Base-by-base conservation (phyloP, 306 rosid species). In the Nissolia schottii region DNA sequence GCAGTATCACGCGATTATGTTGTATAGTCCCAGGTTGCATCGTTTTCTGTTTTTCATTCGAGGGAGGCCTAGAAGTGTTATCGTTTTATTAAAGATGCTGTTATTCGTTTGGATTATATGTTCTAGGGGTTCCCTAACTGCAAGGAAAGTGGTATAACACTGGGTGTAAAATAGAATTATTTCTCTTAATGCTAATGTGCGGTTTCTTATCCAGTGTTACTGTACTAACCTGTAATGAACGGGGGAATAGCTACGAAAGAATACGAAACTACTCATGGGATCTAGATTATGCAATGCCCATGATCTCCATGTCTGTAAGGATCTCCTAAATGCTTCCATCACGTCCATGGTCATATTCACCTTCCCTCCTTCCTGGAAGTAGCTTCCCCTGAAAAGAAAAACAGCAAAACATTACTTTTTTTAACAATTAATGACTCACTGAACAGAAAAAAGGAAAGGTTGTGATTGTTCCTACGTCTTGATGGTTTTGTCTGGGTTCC, bases 211-310 rank as follows among this genome's bases (percentile, higher is more conserved):
- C 2, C 2, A n/a, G 6, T 4, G 8, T 1, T 13, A 7, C 5
- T 59, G 58, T 63, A 50, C 89, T 86, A 82, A 78, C 99, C 93
- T 89, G 87, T 79, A 92, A 83, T 95, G 96, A 66, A 85, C 88
- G 0, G 97, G 77, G 53, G 96, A 87, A 76, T 71, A 89, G 86
- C 99, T 75, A 8, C 92, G 96, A 37, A 92, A 89, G 96, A 92
- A 92, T 70, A 86, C 53, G 20, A 14, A 83, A 71, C 76, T 92
- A 65, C 14, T 77, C 18, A 18, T 16, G 19, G 88, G 92, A 70
- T 92, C 83, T 7, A 95, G 67, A 69, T 31, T 82, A 43, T 68
- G 25, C 25, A 84, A 43, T 37, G 80, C 87, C 99, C 97, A 95
- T 38, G 80, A 75, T 69, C 86, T 91, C 99, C 89, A 95, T 67